phyloP scores from a whole-genome alignment of 2,329 filamentous ascomycete species.

The Hypoxylon sp. region DNA sequence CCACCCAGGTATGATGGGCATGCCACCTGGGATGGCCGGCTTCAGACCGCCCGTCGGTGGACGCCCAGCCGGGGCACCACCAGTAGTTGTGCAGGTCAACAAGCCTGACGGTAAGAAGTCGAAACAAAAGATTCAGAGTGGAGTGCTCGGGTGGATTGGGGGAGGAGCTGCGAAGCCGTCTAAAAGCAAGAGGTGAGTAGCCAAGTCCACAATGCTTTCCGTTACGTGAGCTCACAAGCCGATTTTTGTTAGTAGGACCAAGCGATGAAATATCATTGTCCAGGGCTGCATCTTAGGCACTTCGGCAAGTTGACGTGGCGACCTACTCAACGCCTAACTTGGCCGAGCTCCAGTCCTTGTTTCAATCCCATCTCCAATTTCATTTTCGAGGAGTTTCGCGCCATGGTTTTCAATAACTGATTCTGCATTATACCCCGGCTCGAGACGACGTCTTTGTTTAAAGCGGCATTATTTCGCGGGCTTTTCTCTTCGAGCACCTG shows the following conservation, averaged over 20 bases:
- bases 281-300: conserved; percentile 1
- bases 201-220: conserved; percentile 8
- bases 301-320: conserved; percentile 10
- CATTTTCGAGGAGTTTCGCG: conserved; percentile 40
- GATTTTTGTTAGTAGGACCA: conserved; percentile 23
- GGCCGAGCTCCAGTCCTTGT: conserved; percentile 6
- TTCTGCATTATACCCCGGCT: conserved; percentile 52
- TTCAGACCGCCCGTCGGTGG: conserved; percentile 57
- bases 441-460: conserved; percentile 45
- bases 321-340: conserved; percentile 19
- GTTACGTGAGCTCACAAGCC: conserved; percentile 32
- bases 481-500: conserved; percentile 37
- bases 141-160: conserved; percentile 54
- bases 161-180: conserved; percentile 45
- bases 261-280: conserved; percentile 17
- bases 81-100: conserved; percentile 44
- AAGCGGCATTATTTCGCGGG: conserved; percentile 46
- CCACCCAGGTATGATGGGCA: conserved; percentile 6
- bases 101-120: conserved; percentile 48
- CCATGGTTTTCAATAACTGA: conserved; percentile 43
- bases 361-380: conserved; percentile 30
- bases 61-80: neutral
- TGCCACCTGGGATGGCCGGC: conserved; percentile 61
- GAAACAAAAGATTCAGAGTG: conserved; percentile 44
- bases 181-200: conserved; percentile 51